phyloP scores from a whole-genome alignment of 1,284 basidiomycete genomes.

The Puccinia sorghi region DNA sequence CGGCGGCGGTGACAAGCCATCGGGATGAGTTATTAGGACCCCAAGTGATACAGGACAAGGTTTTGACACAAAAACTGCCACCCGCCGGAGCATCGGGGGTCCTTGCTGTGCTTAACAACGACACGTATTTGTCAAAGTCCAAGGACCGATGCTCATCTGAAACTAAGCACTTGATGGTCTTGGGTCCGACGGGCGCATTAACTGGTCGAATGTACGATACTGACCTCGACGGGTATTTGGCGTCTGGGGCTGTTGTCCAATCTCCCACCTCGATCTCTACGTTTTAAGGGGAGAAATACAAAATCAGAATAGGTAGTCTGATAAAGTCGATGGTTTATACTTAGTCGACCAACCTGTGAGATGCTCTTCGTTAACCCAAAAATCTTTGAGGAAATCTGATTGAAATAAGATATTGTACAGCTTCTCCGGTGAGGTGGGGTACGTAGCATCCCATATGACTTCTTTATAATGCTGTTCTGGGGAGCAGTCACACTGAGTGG shows the following conservation, averaged over 20 bases:
- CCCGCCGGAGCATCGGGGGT: conserved; percentile 95
- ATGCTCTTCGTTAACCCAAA: conserved; percentile 83
- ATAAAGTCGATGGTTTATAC: no score
- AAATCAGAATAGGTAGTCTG: no score
- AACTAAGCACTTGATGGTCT: conserved; percentile 55
- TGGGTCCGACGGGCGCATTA: conserved; percentile 82
- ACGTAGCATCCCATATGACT: conserved; percentile 71
- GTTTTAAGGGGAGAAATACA: not conserved
- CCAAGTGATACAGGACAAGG: conserved; percentile 92
- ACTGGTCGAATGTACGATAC: conserved; percentile 97
- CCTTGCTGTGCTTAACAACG: not conserved
- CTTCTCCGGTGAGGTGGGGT: conserved; percentile 89
- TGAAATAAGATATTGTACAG: conserved; percentile 95
- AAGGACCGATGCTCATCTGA: conserved; percentile 3
- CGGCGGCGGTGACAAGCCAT: conserved; percentile 82
- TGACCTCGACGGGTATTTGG: conserved; percentile 66
- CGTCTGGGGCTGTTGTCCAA: conserved; percentile 72
- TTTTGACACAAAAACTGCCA: conserved; percentile 87
- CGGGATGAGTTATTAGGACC: conserved; percentile 74
- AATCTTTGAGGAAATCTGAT: conserved; percentile 84
- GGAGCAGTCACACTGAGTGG: conserved; percentile 19
- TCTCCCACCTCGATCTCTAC: conserved; percentile 88
- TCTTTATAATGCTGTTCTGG: conserved; percentile 77
- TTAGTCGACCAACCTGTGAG: conserved; percentile 69
- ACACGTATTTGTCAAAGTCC: conserved; percentile 24